phyloP scores from a whole-genome alignment of 495 filamentous ascomycete species.

The Barbatosphaeria neglecta region DNA sequence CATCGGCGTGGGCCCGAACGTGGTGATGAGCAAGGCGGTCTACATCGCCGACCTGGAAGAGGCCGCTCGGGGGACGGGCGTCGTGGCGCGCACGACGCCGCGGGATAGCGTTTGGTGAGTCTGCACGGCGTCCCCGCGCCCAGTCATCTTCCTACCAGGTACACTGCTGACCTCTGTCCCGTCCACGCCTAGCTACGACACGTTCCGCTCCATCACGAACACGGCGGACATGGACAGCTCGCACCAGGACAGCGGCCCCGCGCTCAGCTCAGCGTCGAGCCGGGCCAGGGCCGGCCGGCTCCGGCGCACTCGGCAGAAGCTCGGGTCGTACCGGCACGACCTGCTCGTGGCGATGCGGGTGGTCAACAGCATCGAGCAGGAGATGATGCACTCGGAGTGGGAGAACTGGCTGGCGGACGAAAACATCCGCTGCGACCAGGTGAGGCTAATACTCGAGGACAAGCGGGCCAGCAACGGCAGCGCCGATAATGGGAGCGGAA shows the following conservation, averaged over 20 bases:
- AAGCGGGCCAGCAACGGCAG: constrained; percentile 11
- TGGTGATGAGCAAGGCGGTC: constrained; percentile 72
- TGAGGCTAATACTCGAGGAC: constrained; percentile 37
- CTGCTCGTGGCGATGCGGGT: constrained; percentile 82
- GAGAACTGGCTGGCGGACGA: constrained; percentile 80
- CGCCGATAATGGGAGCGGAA: constrained; percentile 11
- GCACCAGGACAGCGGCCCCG: constrained; percentile 28
- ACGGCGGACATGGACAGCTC: constrained; percentile 40
- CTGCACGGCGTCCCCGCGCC: not conserved
- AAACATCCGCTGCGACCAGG: constrained; percentile 51
- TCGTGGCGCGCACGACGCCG: constrained; percentile 11
- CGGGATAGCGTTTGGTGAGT: constrained; percentile 30
- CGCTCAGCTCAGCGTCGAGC: constrained; percentile 34
- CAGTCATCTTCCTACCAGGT: not conserved
- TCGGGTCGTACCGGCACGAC: constrained; percentile 83
- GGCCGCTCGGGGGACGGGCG: constrained; percentile 31
- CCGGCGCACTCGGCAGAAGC: constrained; percentile 62
- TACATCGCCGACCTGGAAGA: constrained; percentile 76
- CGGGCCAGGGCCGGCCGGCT: constrained; percentile 54
- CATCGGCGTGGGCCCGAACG: constrained; percentile 66
- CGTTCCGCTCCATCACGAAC: constrained; percentile 44
- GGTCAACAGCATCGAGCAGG: constrained; percentile 77
- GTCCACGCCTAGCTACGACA: constrained; percentile 31
- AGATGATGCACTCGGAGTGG: constrained; percentile 77
- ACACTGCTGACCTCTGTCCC: not conserved